Evolutionary conservation across 768 basidiomycete species (phyloP).

Genomic region (Trametopsis cervina): DNA sequence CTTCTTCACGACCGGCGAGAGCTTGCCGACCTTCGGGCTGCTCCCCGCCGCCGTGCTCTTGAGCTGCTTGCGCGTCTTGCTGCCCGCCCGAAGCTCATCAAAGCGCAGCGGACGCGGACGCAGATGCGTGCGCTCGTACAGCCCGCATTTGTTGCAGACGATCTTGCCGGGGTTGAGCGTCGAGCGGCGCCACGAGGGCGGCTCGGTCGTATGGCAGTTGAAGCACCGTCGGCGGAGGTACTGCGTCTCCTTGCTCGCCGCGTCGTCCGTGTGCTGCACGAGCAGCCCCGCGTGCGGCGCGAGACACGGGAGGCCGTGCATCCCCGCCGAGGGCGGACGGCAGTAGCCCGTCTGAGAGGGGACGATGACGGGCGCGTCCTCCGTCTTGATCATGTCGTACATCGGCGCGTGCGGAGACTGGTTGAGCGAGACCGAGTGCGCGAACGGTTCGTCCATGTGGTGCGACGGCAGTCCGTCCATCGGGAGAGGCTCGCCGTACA

Average conservation of each 20-base stretch:
- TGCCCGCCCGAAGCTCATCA: constrained; percentile 82
- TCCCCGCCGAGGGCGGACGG: constrained; percentile 25
- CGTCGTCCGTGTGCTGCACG: constrained; percentile 87
- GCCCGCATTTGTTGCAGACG: constrained; percentile 90
- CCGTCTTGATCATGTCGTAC: constrained; percentile 56
- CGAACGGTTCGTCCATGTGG: constrained; percentile 25
- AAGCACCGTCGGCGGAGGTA: constrained; percentile 83
- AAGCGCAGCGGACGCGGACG: constrained; percentile 79
- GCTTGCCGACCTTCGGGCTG: constrained; percentile 27
- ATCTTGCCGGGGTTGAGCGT: constrained; percentile 90
- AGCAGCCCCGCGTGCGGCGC: constrained; percentile 44
- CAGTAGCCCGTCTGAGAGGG: constrained; percentile 56
- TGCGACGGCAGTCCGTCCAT: constrained; percentile 32
- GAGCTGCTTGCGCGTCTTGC: constrained; percentile 65
- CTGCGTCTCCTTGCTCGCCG: constrained; percentile 85
- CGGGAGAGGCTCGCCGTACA: constrained; percentile 34
- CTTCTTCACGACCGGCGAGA: constrained; percentile 47
- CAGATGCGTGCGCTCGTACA: constrained; percentile 85
- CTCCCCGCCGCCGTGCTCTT: constrained; percentile 18
- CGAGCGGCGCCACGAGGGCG: constrained; percentile 80
- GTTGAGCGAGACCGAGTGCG: constrained; percentile 24
- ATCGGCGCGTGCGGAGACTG: constrained; percentile 39
- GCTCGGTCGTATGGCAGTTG: constrained; percentile 90
- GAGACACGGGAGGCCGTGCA: constrained; percentile 32
- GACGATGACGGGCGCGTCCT: constrained; percentile 57